Base-by-base conservation (phyloP, 192 early-diverging fungal species). In the Globomyces pollinis-pini region DNA sequence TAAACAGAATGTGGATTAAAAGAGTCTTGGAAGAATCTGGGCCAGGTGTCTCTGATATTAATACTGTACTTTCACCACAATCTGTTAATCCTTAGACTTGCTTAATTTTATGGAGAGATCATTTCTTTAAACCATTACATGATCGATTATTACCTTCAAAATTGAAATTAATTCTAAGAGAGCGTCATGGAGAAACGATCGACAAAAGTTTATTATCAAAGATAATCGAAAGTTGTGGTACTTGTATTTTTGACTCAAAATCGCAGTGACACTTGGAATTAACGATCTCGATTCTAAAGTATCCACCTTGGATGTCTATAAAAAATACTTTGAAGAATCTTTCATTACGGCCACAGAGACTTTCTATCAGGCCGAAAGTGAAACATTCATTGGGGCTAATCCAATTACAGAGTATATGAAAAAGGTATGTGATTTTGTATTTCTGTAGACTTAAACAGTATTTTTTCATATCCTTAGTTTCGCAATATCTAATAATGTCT, bases 1-100 rank as follows among this genome's bases (percentile, higher is more conserved):
- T 99, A 45, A 99, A 99, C 71, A 84, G 93, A 32, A 88, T 93
- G 68, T 99, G 96, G 96, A 89, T 97, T 38, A 93, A 90, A 71
- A 79, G 96, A 62, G 90, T 95, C 73, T 87, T 93, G 50, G 92
- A 95, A 34, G 96, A 99, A 60, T 89, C 91, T 26, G 84, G 80
- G 67, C 89, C 87, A 73, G 79, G 77, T 60, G 84, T 94, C 23
- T 89, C 87, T 64, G 92, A 96, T 55, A 86, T 99, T 34, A 91
- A 93, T 70, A 96, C 90, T 55, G 62, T 32, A 28, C 3, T 2
- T 13, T 24, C 6, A 3, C 28, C 3, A 5, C 28, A 47, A 47
- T 45, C 42, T n/a, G 47, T n/a, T 55, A 13, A 16, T 12, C 62
- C 15, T 28, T 47, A 92, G 90, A 76, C 90, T 28, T 78, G 84